Base-by-base conservation (phyloP, 2,329 filamentous ascomycete species). In the Cladosporium sp. region DNA sequence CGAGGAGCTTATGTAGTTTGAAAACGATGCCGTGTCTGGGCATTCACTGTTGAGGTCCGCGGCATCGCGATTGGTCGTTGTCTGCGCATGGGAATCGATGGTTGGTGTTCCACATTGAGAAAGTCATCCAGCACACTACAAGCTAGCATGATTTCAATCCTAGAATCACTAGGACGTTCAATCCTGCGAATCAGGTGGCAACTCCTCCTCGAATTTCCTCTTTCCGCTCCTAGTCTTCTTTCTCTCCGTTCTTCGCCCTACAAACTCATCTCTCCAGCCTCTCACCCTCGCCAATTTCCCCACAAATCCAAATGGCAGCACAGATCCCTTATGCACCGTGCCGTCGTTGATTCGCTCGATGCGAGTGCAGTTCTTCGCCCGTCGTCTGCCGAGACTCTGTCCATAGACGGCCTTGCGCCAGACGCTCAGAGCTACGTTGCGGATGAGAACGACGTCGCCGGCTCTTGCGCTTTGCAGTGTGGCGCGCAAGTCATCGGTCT, bases 371-470 rank as follows among this genome's bases (percentile, higher is more conserved):
- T 92, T 84, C 70, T 86, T 88, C 8, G 91, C 93, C 71, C 91
- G 84, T 8, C 87, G 87, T 68, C 85, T 86, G 31, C 90, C 86
- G 68, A 97, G 79, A 73, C 90, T 95, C 76, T 96, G 91, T 0
- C 94, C 93, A 72, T 95, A 93, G 0, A 97, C 93, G 71, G 86
- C 89, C 56, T 87, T 86, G 61, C 85, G 85, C 75, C 94, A 98
- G 4, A 87, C 86, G 62, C 87, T 87, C 61, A 98, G 81, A 0
- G 90, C 92, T 7, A 97, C 88, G 71, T 94, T 93, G 65, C 89
- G 88, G 66, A 97, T 75, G 16, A 97, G 82, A 5, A 98, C 82
- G 1, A 97, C 86, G 73, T 98, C 92, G 71, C 90, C 89, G 0
- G 87, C 80, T 55, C 88, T 83, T 35, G 96, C 78, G 0, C 74